Conservation (phyloP, 495 filamentous ascomycete species). For the Daldinia vernicosa region DNA sequence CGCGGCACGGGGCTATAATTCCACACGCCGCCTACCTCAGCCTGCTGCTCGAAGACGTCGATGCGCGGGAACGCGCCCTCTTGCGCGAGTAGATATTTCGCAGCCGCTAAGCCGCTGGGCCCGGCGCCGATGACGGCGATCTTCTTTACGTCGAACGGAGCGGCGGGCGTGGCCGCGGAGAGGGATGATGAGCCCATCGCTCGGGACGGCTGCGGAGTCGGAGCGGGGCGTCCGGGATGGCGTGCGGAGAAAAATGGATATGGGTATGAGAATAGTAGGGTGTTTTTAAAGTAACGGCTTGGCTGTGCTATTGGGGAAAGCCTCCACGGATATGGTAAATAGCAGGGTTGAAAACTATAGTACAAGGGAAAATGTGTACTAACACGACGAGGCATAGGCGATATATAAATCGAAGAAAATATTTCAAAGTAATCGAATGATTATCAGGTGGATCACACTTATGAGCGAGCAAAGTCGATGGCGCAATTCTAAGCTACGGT, state of each 20-base stretch:
- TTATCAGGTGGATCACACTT: conserved; percentile 7
- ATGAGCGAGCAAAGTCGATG: conserved; percentile 8
- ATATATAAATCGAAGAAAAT: background rate
- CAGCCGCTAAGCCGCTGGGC: conserved; percentile 70
- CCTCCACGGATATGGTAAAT: background rate
- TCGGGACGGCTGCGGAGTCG: background rate
- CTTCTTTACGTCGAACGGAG: conserved; percentile 54
- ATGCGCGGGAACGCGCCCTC: conserved; percentile 70
- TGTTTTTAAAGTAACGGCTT: background rate
- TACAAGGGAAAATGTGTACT: background rate
- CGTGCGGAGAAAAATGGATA: background rate
- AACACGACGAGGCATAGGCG: background rate
- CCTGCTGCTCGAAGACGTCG: conserved; percentile 82
- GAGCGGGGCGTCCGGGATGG: background rate
- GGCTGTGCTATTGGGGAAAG: background rate
- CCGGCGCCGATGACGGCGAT: conserved; percentile 78
- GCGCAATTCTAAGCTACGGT: conserved; percentile 21
- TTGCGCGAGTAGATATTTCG: conserved; percentile 81
- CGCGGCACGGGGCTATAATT: conserved; percentile 66
- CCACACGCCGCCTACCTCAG: conserved; percentile 82
- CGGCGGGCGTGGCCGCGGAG: background rate
- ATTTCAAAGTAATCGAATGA: background rate
- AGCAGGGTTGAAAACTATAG: background rate
- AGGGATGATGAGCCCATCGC: conserved; percentile 34
- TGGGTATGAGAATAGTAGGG: background rate